Conservation (phyloP, 2,329 filamentous ascomycete species). For the Corynespora cassiicola region DNA sequence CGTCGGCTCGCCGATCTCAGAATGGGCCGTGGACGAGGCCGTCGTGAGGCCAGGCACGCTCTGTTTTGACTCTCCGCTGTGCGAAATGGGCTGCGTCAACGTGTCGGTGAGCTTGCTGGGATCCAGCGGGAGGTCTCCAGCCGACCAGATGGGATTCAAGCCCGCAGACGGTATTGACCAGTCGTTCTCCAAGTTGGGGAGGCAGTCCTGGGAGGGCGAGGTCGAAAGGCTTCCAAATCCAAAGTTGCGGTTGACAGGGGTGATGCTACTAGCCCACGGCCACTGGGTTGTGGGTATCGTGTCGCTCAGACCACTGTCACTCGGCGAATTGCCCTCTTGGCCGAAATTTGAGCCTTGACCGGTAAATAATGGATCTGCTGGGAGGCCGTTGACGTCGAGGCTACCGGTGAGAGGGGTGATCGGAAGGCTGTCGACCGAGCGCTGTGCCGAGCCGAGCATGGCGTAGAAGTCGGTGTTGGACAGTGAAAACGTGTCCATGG, state of each 20-base stretch:
- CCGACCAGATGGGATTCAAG: constrained; percentile 45
- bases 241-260: constrained; percentile 36
- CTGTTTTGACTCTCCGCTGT: constrained; percentile 49
- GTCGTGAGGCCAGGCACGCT: constrained; percentile 48
- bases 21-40: constrained; percentile 49
- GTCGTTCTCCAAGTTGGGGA: constrained; percentile 41
- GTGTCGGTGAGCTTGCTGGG: constrained; percentile 44
- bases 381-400: constrained; percentile 35
- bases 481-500: constrained; percentile 43
- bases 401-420: constrained; percentile 33
- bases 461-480: constrained; percentile 45
- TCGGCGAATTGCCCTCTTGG: constrained; percentile 40
- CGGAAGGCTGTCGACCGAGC: constrained; percentile 30
- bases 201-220: constrained; percentile 46
- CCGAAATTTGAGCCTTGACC: constrained; percentile 27
- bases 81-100: constrained; percentile 45
- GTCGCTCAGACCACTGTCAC: constrained; percentile 40
- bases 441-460: constrained; percentile 41
- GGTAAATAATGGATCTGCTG: constrained; percentile 36
- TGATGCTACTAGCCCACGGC: constrained; percentile 38
- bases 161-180: constrained; percentile 44
- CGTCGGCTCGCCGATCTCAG: constrained; percentile 45
- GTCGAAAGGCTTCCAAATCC: constrained; percentile 45
- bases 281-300: constrained; percentile 38
- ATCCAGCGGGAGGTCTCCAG: constrained; percentile 48